Evolutionary conservation across 164 flowering plant genomes (phyloP).

Genomic region (Kingdonia uniflora): DNA sequence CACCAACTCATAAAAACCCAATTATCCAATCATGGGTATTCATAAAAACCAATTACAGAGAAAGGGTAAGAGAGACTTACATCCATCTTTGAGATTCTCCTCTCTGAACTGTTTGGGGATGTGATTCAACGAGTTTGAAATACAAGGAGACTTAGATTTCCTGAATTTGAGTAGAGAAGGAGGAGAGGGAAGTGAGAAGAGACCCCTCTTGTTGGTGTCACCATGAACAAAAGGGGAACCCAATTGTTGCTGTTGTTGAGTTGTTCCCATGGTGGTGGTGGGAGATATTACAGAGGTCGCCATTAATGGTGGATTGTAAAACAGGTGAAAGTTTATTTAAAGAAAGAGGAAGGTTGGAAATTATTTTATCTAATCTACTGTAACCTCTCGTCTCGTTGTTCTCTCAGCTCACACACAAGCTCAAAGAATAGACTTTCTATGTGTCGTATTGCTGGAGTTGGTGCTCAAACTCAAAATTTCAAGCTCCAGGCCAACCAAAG

Average conservation of each 20-base stretch:
- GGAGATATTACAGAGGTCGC: constrained; percentile 39
- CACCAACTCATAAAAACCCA: too few relatives aligned
- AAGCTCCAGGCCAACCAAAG: too few relatives aligned
- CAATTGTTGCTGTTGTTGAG: constrained; percentile 5
- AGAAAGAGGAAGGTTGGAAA: too few relatives aligned
- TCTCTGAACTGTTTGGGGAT: constrained; percentile 73
- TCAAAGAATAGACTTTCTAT: too few relatives aligned
- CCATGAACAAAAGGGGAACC: constrained; percentile 24
- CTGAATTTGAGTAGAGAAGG: background rate
- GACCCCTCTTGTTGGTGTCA: constrained; percentile 23
- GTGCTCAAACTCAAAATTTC: too few relatives aligned
- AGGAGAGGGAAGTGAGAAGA: constrained; percentile 12
- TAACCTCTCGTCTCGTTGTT: too few relatives aligned
- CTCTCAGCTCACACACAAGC: too few relatives aligned
- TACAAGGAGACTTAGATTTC: constrained; percentile 24
- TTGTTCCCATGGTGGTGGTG: constrained; percentile 14
- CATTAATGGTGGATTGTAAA: constrained; percentile 17
- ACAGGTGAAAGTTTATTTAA: too few relatives aligned
- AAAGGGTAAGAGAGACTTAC: constrained; percentile 43
- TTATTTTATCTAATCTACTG: too few relatives aligned
- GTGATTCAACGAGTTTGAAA: constrained; percentile 28
- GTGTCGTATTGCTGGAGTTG: too few relatives aligned
- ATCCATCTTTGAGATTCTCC: constrained; percentile 76
- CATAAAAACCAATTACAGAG: too few relatives aligned
- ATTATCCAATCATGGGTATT: too few relatives aligned